Base-by-base conservation (phyloP, 768 basidiomycete species). In the Leccinum barrowsii region DNA sequence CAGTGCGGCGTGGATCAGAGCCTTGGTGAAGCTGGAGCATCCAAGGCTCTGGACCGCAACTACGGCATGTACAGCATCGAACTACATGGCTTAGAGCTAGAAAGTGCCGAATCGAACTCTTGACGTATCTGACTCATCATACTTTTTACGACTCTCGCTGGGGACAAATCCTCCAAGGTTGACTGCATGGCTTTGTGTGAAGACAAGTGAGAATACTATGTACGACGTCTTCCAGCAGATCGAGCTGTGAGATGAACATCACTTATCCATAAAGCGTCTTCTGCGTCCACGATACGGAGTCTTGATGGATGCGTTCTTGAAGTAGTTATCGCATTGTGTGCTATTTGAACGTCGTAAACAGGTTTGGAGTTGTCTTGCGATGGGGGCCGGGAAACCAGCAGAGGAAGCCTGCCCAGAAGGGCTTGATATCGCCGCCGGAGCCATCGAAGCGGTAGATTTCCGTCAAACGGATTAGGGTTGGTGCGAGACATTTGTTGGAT, bases 21-120 rank as follows among this genome's bases (percentile, higher is more conserved):
- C n/a, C 74, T 76, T 12, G 80, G 78, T 19, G 82, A 84, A 35
- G 75, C 76, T 21, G 82, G 76, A 19, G 76, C 72, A 19, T 72
- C 79, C 35, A 82, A 80, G 61, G 83, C 86, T 7, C 67, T 72
- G 2, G 86, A 93, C 73, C 82, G 84, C 50, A 86, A 87, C 66
- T 93, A 92, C 72, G 89, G 86, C 73, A 85, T 88, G 82, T 94
- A 92, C 73, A 79, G 92, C 63, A 95, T 95, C 67, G 94, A 96
- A 67, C 73, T 97, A 65, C 94, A 94, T 66, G 90, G 86, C 58
- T 69, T 92, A 65, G 89, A 88, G 71, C 75, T 91, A 68, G 79
- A 77, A 65, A 68, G 68, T 46, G 78, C 80, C 50, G 80, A 77
- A 59, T 72, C 73, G 37, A 72, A 55, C 53, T 44, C 63, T 54